Base-by-base conservation (phyloP, 225 moss, liverwort and hornwort species). In the Asterella californica region DNA sequence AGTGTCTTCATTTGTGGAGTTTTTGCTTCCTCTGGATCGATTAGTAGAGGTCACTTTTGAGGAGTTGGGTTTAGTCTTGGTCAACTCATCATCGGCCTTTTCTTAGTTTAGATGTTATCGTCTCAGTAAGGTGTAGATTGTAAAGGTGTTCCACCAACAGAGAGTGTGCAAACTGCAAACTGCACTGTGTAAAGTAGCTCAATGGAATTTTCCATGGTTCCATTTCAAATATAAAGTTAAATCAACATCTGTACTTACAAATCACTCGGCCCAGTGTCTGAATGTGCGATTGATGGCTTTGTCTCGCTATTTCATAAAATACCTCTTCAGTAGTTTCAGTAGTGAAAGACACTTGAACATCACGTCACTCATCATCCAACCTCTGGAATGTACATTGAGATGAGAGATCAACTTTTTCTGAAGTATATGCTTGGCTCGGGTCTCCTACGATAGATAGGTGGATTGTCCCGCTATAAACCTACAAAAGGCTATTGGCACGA, bases 171-270 rank as follows among this genome's bases (percentile, higher is more conserved):
- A 42, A 42, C 47, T 72, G 72, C 72, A 49, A 25, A 46, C 15
- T 72, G 72, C 47, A 72, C 72, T 47, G 47, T 49, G 72, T 72
- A 72, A n/a, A 46, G 72, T 72, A 72, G n/a, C 47, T 49, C 29
- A n/a, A n/a, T n/a, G 27, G n/a, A 72, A n/a, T 15, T 12, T 9
- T 11, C 72, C 27, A 6, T 1, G 6, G 46, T 72, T 49, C 46
- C 36, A 47, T 47, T 48, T 47, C 47, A 69, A 7, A 69, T 38
- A 38, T 37, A 69, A 69, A 21, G 37, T 69, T 2, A 0, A 22
- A 37, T 21, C 48, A 72, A 49, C 72, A 49, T 72, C 47, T 25
- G 47, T 25, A 72, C 48, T 72, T n/a, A 25, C 46, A 29, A 32
- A 24, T 42, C 38, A 69, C 25, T 29, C 42, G 3, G 42, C 42